Base-by-base conservation (phyloP, 1,284 basidiomycete genomes). In the Puccinia triticina region DNA sequence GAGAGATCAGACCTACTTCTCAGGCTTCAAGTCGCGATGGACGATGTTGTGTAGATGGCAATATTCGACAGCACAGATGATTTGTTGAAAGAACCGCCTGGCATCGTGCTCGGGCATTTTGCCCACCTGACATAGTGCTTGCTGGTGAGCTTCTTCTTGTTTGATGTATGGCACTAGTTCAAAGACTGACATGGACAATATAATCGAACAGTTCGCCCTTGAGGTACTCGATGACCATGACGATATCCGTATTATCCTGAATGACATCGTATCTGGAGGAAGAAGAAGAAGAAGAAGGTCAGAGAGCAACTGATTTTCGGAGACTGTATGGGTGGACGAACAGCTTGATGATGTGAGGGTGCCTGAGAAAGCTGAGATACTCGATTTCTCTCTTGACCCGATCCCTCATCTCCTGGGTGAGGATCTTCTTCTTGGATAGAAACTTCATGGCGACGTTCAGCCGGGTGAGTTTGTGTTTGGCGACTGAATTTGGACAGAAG, bases 291-390 rank as follows among this genome's bases (percentile, higher is more conserved):
- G 2, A 43, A 48, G 21, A 50, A 40, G 18, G 2, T 37, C 1
- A 26, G 46, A 18, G 2, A 5, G 72, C 50, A 23, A n/a, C 21
- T n/a, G 21, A 37, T 23, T 14, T 50, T n/a, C 21, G 37, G 34
- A 34, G n/a, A 26, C 2, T 29, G 46, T n/a, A 40, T 40, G 23
- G 16, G 78, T 59, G 50, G 50, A 89, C 91, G 84, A 86, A 95
- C 94, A 97, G 90, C 88, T 97, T 97, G 90, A 97, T 93, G 87
- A 98, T 96, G 87, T 98, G 95, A 0, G 95, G 92, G 87, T 98
- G 95, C 69, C 94, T 89, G 29, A 98, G 90, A 57, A 94, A 91
- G 83, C 94, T 92, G 90, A 97, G 93, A 88, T 96, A 97, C 87
- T 96, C 94, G 84, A 96, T 95, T 88, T 85, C 84, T 43, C 79